A percentile compares a stretch with the other conserved stretches of the same genome.
Conservation (phyloP, 441 rosid species). For the Pelargonium exstipulatum region DNA sequence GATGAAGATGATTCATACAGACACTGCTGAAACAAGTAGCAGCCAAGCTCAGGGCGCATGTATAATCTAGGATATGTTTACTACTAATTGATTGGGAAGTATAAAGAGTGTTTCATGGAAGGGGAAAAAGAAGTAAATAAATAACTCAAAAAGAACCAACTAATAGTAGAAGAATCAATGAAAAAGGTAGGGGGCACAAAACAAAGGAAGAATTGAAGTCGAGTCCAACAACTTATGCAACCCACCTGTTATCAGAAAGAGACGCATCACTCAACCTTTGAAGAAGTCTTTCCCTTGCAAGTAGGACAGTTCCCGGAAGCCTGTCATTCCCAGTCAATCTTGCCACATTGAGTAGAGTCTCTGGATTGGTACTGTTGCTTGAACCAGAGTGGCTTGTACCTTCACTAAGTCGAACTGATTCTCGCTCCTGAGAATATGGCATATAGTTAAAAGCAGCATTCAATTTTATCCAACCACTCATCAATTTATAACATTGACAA, state of each 20-base stretch:
- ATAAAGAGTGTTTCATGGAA: not conserved
- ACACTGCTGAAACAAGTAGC: too few relatives aligned
- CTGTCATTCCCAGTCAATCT: conserved; percentile 45
- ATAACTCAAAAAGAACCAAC: not conserved
- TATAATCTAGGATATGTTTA: not conserved
- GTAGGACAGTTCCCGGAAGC: conserved; percentile 87
- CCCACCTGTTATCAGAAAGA: conserved; percentile 55
- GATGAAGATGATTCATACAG: too few relatives aligned
- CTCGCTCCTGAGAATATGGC: conserved; percentile 43
- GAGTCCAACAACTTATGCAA: conserved; percentile 1
- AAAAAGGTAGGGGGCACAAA: too few relatives aligned
- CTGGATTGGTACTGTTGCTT: conserved; percentile 31
- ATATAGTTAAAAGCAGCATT: not conserved
- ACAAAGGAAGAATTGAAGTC: not conserved
- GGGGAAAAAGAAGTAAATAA: not conserved
- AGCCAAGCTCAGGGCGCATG: too few relatives aligned
- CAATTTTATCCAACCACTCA: not conserved
- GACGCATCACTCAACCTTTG: conserved; percentile 83
- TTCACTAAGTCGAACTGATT: conserved; percentile 35
- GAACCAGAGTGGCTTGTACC: conserved; percentile 32
- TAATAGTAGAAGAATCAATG: too few relatives aligned
- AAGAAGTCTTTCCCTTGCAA: conserved; percentile 82
- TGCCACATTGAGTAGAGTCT: conserved; percentile 35
- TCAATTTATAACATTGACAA: too few relatives aligned
- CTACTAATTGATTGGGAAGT: not conserved